Conservation (phyloP, 225 moss, liverwort and hornwort genomes). For the Marchantia paleacea region DNA sequence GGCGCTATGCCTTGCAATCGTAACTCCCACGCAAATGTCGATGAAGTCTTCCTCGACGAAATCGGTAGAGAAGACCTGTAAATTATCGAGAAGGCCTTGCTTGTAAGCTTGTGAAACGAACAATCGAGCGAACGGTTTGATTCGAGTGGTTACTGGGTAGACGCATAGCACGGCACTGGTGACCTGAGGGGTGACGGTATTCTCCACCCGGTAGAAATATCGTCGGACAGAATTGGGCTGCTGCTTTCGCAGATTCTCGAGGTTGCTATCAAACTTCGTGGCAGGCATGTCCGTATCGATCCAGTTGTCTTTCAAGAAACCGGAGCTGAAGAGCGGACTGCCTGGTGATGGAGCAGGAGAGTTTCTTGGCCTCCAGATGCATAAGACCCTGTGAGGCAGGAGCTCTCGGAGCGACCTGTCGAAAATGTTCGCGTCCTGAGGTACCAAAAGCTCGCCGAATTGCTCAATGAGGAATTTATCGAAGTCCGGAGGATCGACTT, state of each 20-base stretch:
- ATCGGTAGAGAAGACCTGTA: slow-evolving; percentile 83
- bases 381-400: slow-evolving; percentile 69
- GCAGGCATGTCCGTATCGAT: slow-evolving; percentile 87
- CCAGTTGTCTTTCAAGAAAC: slow-evolving; percentile 84
- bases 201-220: slow-evolving; percentile 83
- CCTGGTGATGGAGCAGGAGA: slow-evolving; percentile 65
- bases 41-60: slow-evolving; percentile 70
- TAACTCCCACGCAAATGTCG: slow-evolving; percentile 83
- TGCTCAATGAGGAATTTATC: slow-evolving; percentile 74
- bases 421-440: slow-evolving; percentile 64
- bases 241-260: slow-evolving; percentile 64
- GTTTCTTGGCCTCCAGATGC: slow-evolving; percentile 67
- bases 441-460: slow-evolving; percentile 62
- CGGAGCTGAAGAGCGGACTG: slow-evolving; percentile 79
- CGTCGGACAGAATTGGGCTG: slow-evolving; percentile 52
- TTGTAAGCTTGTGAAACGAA: slow-evolving; percentile 71
- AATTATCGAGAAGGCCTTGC: slow-evolving; percentile 51
- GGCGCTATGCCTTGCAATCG: slow-evolving; percentile 27
- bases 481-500: slow-evolving; percentile 74
- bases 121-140: slow-evolving; percentile 62
- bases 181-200: slow-evolving; percentile 78
- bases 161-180: slow-evolving; percentile 64
- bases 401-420: slow-evolving; percentile 52
- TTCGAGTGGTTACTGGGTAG: slow-evolving; percentile 74
- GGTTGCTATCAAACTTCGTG: slow-evolving; percentile 69